phyloP scores from a whole-genome alignment of 2,329 filamentous ascomycete species.

The Fusarium anthophilum region DNA sequence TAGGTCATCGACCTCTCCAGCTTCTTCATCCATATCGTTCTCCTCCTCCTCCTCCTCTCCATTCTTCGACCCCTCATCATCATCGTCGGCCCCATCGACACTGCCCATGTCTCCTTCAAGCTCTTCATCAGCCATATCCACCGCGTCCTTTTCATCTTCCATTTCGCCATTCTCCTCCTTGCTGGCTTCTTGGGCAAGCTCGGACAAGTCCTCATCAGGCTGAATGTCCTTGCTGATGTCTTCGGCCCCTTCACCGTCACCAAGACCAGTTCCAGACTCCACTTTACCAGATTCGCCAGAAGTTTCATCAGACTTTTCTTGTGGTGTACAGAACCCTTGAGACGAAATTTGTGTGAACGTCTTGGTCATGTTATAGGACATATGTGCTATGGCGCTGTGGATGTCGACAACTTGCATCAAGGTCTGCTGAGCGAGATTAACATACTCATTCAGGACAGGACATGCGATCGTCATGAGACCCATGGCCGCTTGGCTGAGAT shows the following conservation, averaged over 20 bases:
- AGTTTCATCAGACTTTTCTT: constrained; percentile 79
- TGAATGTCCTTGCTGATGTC: constrained; percentile 98
- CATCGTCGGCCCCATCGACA: constrained; percentile 68
- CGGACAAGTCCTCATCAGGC: constrained; percentile 90
- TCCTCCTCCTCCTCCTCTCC: constrained; percentile 72
- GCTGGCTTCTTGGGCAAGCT: constrained; percentile 86
- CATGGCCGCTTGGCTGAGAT: constrained; percentile 44
- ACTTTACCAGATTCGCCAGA: constrained; percentile 79
- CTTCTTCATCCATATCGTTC: constrained; percentile 87
- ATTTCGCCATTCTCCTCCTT: constrained; percentile 72
- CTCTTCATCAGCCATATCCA: constrained; percentile 93
- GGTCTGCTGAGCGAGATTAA: constrained; percentile 65
- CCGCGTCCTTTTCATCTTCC: constrained; percentile 83
- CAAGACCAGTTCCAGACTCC: constrained; percentile 91
- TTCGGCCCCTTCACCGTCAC: constrained; percentile 93
- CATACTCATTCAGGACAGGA: constrained; percentile 81
- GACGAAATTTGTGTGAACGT: constrained; percentile 81
- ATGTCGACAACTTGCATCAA: constrained; percentile 68
- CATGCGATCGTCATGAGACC: constrained; percentile 49
- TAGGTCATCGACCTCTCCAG: constrained; percentile 89
- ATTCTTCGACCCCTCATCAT: constrained; percentile 68
- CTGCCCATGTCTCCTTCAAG: constrained; percentile 84
- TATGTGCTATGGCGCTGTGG: constrained; percentile 76
- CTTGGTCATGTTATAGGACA: constrained; percentile 79
- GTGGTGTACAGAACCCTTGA: constrained; percentile 91